Conservation (phyloP, 2,329 filamentous ascomycete species). For the Dothideomycetes sp. region DNA sequence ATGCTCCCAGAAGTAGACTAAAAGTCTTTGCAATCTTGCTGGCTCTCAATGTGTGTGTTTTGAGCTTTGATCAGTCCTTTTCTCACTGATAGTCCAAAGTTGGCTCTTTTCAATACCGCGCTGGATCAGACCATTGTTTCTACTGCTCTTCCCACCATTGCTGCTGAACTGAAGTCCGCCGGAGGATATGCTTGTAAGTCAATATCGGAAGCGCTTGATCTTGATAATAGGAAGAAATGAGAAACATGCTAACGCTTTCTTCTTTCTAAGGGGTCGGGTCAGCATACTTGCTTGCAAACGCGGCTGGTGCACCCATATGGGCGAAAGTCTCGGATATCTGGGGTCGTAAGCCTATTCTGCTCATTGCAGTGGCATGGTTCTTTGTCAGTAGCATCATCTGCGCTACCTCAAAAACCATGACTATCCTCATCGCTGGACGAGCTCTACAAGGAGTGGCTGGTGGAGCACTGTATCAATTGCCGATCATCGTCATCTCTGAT, state of each 20-base stretch:
- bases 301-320: conserved; percentile 20
- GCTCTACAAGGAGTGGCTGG: conserved; percentile 47
- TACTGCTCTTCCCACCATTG: conserved; percentile 29
- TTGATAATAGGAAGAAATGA: conserved; percentile 10
- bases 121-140: conserved; percentile 26
- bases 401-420: conserved; percentile 38
- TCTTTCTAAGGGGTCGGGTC: conserved; percentile 74
- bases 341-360: conserved; percentile 46
- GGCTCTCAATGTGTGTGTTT: not conserved
- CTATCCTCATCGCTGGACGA: conserved; percentile 45
- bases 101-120: conserved; percentile 10
- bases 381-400: conserved; percentile 42
- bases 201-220: conserved; percentile 8
- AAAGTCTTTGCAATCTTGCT: not conserved
- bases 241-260: conserved; percentile 11
- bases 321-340: conserved; percentile 52
- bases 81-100: not conserved
- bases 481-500: conserved; percentile 46
- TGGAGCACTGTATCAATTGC: conserved; percentile 44
- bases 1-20: not conserved
- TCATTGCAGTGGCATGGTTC: conserved; percentile 42
- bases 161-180: conserved; percentile 53
- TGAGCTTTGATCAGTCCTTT: not conserved
- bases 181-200: conserved; percentile 56
- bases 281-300: conserved; percentile 18